phyloP scores from a whole-genome alignment of 306 rosid species.

The Argentina anserina region DNA sequence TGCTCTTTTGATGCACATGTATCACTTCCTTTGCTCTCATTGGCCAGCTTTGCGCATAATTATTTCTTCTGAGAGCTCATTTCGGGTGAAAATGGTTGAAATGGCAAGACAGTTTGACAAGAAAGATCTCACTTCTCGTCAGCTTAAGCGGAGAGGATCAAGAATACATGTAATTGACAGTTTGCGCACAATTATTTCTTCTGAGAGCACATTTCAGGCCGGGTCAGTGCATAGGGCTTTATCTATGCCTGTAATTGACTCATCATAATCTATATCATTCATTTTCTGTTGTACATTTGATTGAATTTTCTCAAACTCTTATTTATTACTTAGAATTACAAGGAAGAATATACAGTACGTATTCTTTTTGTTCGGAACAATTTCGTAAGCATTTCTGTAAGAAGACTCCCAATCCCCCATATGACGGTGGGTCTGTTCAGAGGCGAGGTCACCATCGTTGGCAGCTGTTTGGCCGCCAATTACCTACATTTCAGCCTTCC shows the following conservation, averaged over 20 bases:
- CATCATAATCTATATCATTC: not conserved
- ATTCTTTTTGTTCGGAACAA: no score
- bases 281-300: no score
- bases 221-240: not conserved
- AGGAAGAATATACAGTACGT: no score
- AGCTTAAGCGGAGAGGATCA: not conserved
- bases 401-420: no score
- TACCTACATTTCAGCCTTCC: no score
- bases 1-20: conserved; percentile 12
- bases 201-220: not conserved
- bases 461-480: no score
- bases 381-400: no score
- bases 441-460: no score
- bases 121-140: not conserved
- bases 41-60: conserved; percentile 8
- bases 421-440: no score
- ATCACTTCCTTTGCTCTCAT: not conserved
- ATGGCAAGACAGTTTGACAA: conserved; percentile 20
- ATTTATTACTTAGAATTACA: no score
- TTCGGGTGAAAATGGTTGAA: conserved; percentile 1
- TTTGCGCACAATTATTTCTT: no score
- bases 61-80: not conserved
- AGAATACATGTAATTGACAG: not conserved
- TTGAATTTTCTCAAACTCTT: no score
- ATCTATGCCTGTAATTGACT: not conserved